Conservation (phyloP, 164 flowering plant species). For the Umbilicus rupestris region DNA sequence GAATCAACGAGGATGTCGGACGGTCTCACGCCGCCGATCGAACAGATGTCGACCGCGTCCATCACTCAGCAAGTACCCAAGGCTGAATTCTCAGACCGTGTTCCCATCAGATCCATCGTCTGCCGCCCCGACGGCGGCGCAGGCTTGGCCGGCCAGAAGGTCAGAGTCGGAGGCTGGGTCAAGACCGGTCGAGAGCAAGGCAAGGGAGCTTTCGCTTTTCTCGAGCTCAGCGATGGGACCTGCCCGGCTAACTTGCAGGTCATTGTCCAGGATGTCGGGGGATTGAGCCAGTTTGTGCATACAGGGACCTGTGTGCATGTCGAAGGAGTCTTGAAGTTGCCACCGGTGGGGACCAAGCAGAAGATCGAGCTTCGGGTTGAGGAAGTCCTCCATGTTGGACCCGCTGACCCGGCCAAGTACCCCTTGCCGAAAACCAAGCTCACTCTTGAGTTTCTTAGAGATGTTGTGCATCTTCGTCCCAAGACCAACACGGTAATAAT, state of each 20-base stretch:
- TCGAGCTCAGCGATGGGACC: constrained; percentile 85
- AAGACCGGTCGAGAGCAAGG: constrained; percentile 88
- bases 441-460: constrained; percentile 69
- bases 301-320: constrained; percentile 73
- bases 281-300: constrained; percentile 41
- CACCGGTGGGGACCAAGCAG: constrained; percentile 79
- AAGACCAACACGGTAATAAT: constrained; percentile 70
- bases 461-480: constrained; percentile 62
- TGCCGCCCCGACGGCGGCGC: constrained; percentile 63
- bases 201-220: constrained; percentile 68
- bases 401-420: constrained; percentile 64
- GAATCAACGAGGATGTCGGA: constrained; percentile 20
- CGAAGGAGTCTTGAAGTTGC: constrained; percentile 57
- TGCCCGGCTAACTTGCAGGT: constrained; percentile 79
- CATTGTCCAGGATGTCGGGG: constrained; percentile 43
- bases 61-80: constrained; percentile 9
- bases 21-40: constrained; percentile 15
- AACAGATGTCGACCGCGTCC: constrained; percentile 19
- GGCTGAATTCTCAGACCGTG: constrained; percentile 63
- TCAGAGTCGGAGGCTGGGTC: constrained; percentile 80
- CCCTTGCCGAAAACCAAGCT: constrained; percentile 75
- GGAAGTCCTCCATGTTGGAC: constrained; percentile 54
- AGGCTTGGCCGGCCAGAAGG: constrained; percentile 47
- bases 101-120: constrained; percentile 45
- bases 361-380: constrained; percentile 65